These are phyloP conservation scores for Cryphonectria radicalis DNA, from an alignment of 2,329 filamentous ascomycete species.

Conservation along the genomic window DNA sequence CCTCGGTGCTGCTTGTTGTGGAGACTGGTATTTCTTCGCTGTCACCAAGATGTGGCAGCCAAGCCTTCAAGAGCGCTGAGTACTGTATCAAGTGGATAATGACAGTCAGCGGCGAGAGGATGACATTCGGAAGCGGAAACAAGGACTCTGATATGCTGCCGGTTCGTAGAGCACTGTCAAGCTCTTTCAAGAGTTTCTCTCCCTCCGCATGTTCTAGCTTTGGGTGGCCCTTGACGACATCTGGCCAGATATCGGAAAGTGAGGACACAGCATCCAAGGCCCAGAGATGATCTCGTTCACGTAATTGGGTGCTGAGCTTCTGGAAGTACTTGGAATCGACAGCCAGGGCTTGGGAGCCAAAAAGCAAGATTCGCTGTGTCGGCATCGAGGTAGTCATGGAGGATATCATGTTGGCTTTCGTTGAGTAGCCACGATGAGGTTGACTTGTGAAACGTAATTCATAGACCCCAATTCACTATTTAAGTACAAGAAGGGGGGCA, in stretches of 20 bases:
- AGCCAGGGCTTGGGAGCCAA: slow-evolving; percentile 15
- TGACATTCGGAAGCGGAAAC: background rate
- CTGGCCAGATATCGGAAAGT: slow-evolving; percentile 13
- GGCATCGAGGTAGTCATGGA: slow-evolving; percentile 5
- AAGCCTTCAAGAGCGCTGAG: background rate
- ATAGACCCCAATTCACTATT: background rate
- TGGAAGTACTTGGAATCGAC: slow-evolving; percentile 15
- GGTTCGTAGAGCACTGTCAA: slow-evolving; percentile 6
- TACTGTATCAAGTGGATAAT: background rate
- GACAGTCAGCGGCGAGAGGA: background rate
- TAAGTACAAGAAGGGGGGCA: background rate
- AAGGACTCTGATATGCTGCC: slow-evolving; percentile 13
- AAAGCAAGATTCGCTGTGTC: slow-evolving; percentile 13
- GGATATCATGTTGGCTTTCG: slow-evolving; percentile 7
- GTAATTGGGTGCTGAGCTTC: slow-evolving; percentile 7
- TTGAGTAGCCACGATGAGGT: slow-evolving; percentile 18
- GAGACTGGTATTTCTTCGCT: background rate
- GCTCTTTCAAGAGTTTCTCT: slow-evolving; percentile 7
- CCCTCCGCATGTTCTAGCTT: slow-evolving; percentile 8
- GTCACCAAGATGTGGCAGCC: background rate
- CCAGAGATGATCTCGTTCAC: slow-evolving; percentile 1
- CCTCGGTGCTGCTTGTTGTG: background rate
- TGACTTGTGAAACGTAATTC: background rate
- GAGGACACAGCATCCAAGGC: background rate
- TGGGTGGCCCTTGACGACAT: slow-evolving; percentile 7